Base-by-base conservation (phyloP, 306 rosid genomes). In the Pyrus communis region DNA sequence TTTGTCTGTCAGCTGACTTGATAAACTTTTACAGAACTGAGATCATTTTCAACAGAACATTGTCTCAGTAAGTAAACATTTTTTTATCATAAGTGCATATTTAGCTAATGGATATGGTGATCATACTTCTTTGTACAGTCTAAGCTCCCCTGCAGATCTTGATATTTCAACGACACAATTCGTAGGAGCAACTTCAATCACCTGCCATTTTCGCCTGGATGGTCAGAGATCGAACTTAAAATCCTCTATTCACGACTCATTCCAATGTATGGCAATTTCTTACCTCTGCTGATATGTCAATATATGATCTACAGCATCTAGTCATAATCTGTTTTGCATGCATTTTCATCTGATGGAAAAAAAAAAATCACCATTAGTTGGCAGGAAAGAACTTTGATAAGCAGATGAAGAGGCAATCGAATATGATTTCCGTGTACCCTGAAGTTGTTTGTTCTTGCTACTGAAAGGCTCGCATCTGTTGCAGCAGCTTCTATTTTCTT, bases 401-500 rank as follows among this genome's bases (percentile, higher is more conserved):
- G 4, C 11, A 1, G 10, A 40, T 21, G 2, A 11, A 22, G 21
- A 19, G 25, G 31, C 5, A 22, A 33, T n/a, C 8, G 13, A 60
- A 15, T 43, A 4, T 63, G 14, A 28, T 38, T 64, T 62, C 52
- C 68, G 27, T 73, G 60, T 78, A 86, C 96, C 91, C 80, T 88
- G 51, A 73, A 80, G 70, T 87, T 83, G 79, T 85, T 93, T 68
- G 46, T 79, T 84, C 77, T 88, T 83, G 88, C 89, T 49, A 87
- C 80, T 2, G 90, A 82, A 65, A 93, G 75, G 49, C 88, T 85
- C 49, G 69, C 86, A 81, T 86, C 88, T 27, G 81, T 82, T 67
- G 97, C 96, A 61, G 97, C 97, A 55, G 96, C 89, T 89, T 93
- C 89, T 61, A 90, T 90, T 85, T 87, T 92, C 81, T 82, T 83